Evolutionary conservation across 768 basidiomycete genomes (phyloP).

Genomic region (Cytidiella melzeri): DNA sequence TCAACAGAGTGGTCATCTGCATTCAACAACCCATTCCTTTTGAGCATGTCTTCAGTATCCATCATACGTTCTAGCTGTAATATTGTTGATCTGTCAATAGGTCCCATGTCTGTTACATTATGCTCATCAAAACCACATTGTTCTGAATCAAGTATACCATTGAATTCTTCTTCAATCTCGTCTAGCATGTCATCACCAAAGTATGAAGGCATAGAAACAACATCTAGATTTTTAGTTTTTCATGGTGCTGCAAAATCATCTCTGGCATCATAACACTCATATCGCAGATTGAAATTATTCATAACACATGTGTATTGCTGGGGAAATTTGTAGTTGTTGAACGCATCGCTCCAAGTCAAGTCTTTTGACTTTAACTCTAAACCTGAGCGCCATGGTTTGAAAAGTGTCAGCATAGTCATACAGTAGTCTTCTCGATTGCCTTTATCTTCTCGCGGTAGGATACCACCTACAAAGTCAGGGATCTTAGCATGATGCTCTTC

Average conservation of each 20-base stretch:
- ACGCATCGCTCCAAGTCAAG: slow-evolving; percentile 5
- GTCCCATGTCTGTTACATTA: neutral
- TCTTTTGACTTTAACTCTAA: slow-evolving; percentile 19
- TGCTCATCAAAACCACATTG: neutral
- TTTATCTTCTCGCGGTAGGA: slow-evolving; percentile 25
- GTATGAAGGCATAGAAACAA: neutral
- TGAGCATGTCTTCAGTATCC: neutral
- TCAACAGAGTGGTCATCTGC: no score
- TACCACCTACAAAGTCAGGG: slow-evolving; percentile 25
- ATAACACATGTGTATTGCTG: slow-evolving; percentile 13
- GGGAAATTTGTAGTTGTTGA: neutral
- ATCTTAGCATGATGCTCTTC: slow-evolving; percentile 6
- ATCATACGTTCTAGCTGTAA: neutral
- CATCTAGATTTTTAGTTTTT: neutral
- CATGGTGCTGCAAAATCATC: slow-evolving; percentile 27
- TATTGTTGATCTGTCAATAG: neutral
- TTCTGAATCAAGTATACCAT: neutral
- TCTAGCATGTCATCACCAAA: neutral
- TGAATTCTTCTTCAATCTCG: neutral
- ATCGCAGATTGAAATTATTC: slow-evolving; percentile 23
- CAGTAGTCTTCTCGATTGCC: slow-evolving; percentile 30
- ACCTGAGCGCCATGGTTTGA: slow-evolving; percentile 29
- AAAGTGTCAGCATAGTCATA: slow-evolving; percentile 28
- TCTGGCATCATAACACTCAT: slow-evolving; percentile 32
- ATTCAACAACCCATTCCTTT: neutral